Base-by-base conservation (phyloP, 2,329 filamentous ascomycete genomes). In the Didymella segeticola region DNA sequence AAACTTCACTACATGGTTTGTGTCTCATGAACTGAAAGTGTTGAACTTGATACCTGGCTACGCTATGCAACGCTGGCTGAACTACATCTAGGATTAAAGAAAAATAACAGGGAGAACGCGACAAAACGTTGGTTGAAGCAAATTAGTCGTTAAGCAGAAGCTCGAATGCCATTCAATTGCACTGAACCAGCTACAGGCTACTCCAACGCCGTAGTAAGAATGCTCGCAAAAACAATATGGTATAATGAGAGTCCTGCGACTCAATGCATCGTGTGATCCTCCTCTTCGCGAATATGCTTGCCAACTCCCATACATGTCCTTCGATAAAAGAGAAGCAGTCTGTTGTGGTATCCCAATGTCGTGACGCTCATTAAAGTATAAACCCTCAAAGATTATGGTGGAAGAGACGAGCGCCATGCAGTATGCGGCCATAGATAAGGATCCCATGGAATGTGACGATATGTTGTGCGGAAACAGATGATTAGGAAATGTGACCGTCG, bases 351-450 rank as follows among this genome's bases (percentile, higher is more conserved):
- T 72, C 70, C 63, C 54, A 56, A 62, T 63, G 64, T 74, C 72
- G 70, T 74, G 64, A 68, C 68, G 68, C 68, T 73, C 71, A 73
- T 73, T 72, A 74, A 54, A 70, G 62, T 73, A 66, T 69, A 62
- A 63, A 69, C 58, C 61, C 64, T 67, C 61, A 61, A 69, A 67
- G 43, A 68, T 63, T 66, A 61, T 64, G 58, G 43, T 56, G 48
- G 38, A 51, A 56, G 57, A 69, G 64, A 64, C 71, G 61, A 68
- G 72, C 73, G 73, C 73, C 73, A 62, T 75, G 72, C 72, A 73
- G 67, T 74, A 75, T 75, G 73, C 73, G 66, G 70, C 66, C 69
- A 74, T 70, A 65, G 64, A 64, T 59, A 59, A 64, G 60, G 55
- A 53, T 64, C 65, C 60, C 57, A 60, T 67, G 65, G 67, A 48